These are phyloP conservation scores for Parsonsia alboflavescens DNA, from an alignment of 257 asterid genomes.

Conservation along the genomic window DNA sequence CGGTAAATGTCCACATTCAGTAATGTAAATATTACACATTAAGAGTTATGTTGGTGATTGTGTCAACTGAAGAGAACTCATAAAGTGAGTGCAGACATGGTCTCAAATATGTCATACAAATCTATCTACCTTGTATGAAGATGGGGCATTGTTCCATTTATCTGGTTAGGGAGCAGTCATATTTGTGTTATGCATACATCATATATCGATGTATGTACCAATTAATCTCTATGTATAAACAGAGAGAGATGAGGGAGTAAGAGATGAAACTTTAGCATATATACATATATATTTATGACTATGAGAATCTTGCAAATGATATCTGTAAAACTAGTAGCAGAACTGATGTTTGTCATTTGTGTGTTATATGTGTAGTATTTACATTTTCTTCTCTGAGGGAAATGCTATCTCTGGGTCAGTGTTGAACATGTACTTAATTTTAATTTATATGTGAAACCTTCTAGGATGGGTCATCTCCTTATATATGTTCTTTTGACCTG, in stretches of 20 bases:
- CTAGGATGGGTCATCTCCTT: neutral
- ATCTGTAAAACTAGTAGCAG: neutral
- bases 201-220: neutral
- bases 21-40: neutral
- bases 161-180: neutral
- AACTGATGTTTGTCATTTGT: neutral
- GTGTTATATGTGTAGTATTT: too few relatives aligned
- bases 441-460: neutral
- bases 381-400: too few relatives aligned
- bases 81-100: neutral
- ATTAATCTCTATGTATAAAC: too few relatives aligned
- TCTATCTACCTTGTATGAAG: neutral
- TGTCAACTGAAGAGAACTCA: neutral
- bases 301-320: neutral
- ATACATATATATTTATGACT: too few relatives aligned
- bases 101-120: neutral
- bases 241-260: neutral
- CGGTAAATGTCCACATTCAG: neutral
- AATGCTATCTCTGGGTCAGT: neutral
- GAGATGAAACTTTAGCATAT: neutral
- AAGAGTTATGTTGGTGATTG: neutral
- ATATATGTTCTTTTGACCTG: neutral
- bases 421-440: neutral
- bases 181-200: neutral
- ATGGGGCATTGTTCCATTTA: neutral